Evolutionary conservation across 768 basidiomycete species (phyloP), one percentile per base, ranked within the genome.

Genomic region (Lentinula aciculospora): DNA sequence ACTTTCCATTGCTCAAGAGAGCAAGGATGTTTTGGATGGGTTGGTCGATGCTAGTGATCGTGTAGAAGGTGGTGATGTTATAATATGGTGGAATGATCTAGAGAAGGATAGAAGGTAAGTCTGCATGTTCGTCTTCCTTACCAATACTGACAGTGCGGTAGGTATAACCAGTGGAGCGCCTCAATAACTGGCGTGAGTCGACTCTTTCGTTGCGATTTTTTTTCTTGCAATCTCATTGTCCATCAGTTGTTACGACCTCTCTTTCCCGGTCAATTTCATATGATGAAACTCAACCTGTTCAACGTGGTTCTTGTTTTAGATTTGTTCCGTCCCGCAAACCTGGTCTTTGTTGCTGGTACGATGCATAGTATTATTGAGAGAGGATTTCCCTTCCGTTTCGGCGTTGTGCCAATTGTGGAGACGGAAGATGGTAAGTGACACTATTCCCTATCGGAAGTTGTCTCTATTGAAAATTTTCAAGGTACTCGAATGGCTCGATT

Each of bases 21-120:
- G 46, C 37, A 72, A 70, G 13, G 79, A 72, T 19, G 74, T 77
- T 4, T 63, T 83, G 53, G 88, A 90, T 55, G 91, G 87, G 0
- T 62, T 97, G n/a, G 88, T 96, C 58, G 97, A 98, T 69, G 88
- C 94, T 1, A 93, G 89, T 58, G 96, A 99, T 70, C 76, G 91
- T 17, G 65, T 67, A 3, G 97, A 99, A 67, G 92, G 81, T 1
- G 92, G 87, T 0, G 77, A 72, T 34, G 77, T 89, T 3, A 79
- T 95, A 37, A 66, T 86, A 0, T 98, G 91, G 83, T 90, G 88
- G 87, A 99, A 98, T 69, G 86, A 99, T 66, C 71, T 98, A 19
- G 88, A 92, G 72, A 89, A 83, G 61, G 97, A 98, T 69, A 75
- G 72, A 39, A 76, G 84, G 76, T 92, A 72, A 59, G 75, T 65